Conservation (phyloP, 2,329 filamentous ascomycete species). For the Pseudogymnoascus sp. region DNA sequence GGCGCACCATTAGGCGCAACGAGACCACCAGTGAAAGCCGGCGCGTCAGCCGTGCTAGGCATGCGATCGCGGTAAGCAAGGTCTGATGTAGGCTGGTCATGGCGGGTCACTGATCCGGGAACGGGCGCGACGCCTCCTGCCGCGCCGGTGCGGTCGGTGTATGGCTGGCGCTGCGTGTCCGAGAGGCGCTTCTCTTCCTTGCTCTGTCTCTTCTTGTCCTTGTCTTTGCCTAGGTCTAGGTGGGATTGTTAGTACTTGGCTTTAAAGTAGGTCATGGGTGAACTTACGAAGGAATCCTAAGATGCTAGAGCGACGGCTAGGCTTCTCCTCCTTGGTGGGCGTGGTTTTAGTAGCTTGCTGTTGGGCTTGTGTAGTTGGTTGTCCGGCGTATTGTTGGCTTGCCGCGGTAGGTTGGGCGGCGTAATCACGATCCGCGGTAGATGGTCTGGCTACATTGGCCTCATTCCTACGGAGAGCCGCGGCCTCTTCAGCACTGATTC, state of each 20-base stretch:
- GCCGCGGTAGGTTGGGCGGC: neutral
- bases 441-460: neutral
- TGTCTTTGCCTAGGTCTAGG: constrained; percentile 20
- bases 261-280: neutral
- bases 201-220: constrained; percentile 18
- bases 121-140: constrained; percentile 12
- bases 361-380: constrained; percentile 14
- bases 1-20: neutral
- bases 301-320: constrained; percentile 16
- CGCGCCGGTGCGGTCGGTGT: constrained; percentile 10
- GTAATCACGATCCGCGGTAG: neutral
- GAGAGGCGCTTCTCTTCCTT: neutral
- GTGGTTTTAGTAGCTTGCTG: constrained; percentile 13
- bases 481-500: neutral
- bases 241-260: constrained; percentile 8
- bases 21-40: neutral
- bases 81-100: neutral
- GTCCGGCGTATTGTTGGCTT: neutral
- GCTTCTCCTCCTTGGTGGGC: constrained; percentile 3
- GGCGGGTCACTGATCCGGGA: too few species aligned
- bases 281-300: constrained; percentile 23
- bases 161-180: neutral
- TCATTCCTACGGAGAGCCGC: neutral
- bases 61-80: neutral
- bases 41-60: neutral